Percentiles rank a stretch among this genome's conserved stretches.
Evolutionary conservation across 495 filamentous ascomycete genomes (phyloP).

Genomic region (Penicillium turbatum): DNA sequence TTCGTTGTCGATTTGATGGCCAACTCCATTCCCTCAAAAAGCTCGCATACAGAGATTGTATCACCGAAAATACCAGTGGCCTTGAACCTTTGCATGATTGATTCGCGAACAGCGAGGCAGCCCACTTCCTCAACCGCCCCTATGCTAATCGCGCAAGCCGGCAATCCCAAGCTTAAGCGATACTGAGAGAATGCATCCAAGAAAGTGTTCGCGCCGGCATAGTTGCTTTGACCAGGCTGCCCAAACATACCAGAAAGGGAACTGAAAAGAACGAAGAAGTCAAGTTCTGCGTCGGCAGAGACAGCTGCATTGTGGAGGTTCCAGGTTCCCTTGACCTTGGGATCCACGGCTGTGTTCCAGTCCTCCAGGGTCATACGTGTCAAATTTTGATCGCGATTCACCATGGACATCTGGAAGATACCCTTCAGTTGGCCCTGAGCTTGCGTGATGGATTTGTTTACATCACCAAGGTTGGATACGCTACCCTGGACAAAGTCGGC

Average conservation of each 20-base stretch:
- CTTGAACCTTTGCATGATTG: slow-evolving; percentile 7
- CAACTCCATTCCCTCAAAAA: neutral
- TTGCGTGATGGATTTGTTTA: slow-evolving; percentile 10
- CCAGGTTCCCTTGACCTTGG: slow-evolving; percentile 47
- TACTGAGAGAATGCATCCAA: slow-evolving; percentile 35
- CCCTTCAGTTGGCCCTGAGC: slow-evolving; percentile 22
- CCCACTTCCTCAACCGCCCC: slow-evolving; percentile 36
- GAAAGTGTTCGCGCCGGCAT: slow-evolving; percentile 35
- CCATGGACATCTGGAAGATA: slow-evolving; percentile 36
- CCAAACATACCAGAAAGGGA: slow-evolving; percentile 36
- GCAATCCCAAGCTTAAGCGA: slow-evolving; percentile 22
- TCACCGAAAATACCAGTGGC: neutral
- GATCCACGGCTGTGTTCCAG: slow-evolving; percentile 30
- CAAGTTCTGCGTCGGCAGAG: slow-evolving; percentile 29
- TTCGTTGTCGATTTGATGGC: neutral
- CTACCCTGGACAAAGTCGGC: slow-evolving; percentile 19
- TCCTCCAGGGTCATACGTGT: slow-evolving; percentile 40
- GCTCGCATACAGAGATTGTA: neutral
- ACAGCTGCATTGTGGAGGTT: slow-evolving; percentile 51
- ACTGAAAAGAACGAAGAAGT: slow-evolving; percentile 49
- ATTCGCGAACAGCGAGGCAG: slow-evolving; percentile 20
- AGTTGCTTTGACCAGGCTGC: slow-evolving; percentile 25
- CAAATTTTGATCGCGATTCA: slow-evolving; percentile 29
- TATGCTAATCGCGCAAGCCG: slow-evolving; percentile 26
- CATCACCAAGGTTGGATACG: slow-evolving; percentile 15